phyloP scores from a whole-genome alignment of 2,329 filamentous ascomycete genomes.

The Aureobasidium leucospermi region DNA sequence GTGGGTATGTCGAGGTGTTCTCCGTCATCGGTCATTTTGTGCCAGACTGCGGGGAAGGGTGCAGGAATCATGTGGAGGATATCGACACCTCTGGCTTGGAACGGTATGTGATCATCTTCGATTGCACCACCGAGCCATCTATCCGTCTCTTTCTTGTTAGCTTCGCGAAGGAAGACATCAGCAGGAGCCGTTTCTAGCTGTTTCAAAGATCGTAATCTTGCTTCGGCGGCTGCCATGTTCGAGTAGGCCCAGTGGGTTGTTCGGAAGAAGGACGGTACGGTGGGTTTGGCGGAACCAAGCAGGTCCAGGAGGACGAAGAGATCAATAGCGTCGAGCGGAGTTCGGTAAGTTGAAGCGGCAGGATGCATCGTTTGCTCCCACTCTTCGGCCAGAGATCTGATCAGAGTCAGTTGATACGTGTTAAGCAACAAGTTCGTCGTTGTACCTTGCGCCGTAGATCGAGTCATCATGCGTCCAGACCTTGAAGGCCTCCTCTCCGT shows the following conservation, averaged over 20 bases:
- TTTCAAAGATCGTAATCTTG: constrained; percentile 59
- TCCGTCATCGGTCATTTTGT: constrained; percentile 74
- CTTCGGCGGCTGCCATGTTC: constrained; percentile 65
- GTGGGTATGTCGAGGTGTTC: constrained; percentile 74
- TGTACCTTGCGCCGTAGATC: constrained; percentile 75
- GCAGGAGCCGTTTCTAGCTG: constrained; percentile 58
- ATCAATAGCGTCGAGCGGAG: constrained; percentile 68
- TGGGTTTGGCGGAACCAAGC: constrained; percentile 62
- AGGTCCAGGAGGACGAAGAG: constrained; percentile 90
- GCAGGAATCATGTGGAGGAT: constrained; percentile 82
- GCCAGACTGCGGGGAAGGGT: constrained; percentile 81
- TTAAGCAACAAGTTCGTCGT: background rate
- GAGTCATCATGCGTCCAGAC: constrained; percentile 75
- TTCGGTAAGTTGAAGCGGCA: constrained; percentile 66
- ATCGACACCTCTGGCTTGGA: constrained; percentile 77
- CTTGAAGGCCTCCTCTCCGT: constrained; percentile 89
- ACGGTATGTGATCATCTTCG: constrained; percentile 87
- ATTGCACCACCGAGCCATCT: constrained; percentile 44
- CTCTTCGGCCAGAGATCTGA: constrained; percentile 61
- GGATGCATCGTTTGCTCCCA: constrained; percentile 71
- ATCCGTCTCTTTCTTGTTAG: constrained; percentile 42
- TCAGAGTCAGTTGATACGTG: constrained; percentile 7
- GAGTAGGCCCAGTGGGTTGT: constrained; percentile 92
- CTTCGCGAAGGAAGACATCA: constrained; percentile 60
- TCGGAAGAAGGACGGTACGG: constrained; percentile 77